Percentiles rank a stretch among this genome's conserved stretches.
These are phyloP conservation scores for Dactylonectria macrodidyma DNA, from an alignment of 2,329 filamentous ascomycete genomes.

Conservation along the genomic window DNA sequence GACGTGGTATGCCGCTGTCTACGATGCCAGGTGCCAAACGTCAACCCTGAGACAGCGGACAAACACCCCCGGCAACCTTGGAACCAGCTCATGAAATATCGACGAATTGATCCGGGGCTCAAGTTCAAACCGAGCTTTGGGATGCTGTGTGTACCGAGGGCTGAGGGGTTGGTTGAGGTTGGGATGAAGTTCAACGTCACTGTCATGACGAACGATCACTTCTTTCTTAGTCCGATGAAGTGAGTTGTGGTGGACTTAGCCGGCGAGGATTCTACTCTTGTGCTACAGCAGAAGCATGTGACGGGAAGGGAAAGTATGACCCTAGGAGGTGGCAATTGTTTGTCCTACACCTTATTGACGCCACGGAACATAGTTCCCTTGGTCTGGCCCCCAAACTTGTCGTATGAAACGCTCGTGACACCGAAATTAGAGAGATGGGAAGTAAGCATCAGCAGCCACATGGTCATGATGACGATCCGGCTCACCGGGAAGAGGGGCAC, in stretches of 20 bases:
- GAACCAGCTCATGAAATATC: slow-evolving; percentile 73
- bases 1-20: slow-evolving; percentile 73
- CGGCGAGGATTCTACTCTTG: too few species aligned
- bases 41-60: slow-evolving; percentile 73
- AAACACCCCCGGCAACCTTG: slow-evolving; percentile 73
- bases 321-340: too few species aligned
- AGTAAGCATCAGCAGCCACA: too few species aligned
- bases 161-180: slow-evolving; percentile 67
- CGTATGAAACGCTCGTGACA: too few species aligned
- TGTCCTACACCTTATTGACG: too few species aligned
- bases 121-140: slow-evolving; percentile 78
- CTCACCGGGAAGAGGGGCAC: too few species aligned
- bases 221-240: slow-evolving; percentile 49
- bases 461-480: too few species aligned
- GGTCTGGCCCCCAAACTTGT: too few species aligned
- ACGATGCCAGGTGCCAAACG: slow-evolving; percentile 75
- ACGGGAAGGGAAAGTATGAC: too few species aligned
- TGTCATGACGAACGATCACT: slow-evolving; percentile 69
- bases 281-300: too few species aligned
- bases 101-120: slow-evolving; percentile 71
- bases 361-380: too few species aligned
- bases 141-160: slow-evolving; percentile 73
- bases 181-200: slow-evolving; percentile 72
- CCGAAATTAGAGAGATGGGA: too few species aligned
- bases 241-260: slow-evolving; percentile 1